Base-by-base conservation (phyloP, 2,329 filamentous ascomycete genomes). In the Colletotrichum orchidophilum region DNA sequence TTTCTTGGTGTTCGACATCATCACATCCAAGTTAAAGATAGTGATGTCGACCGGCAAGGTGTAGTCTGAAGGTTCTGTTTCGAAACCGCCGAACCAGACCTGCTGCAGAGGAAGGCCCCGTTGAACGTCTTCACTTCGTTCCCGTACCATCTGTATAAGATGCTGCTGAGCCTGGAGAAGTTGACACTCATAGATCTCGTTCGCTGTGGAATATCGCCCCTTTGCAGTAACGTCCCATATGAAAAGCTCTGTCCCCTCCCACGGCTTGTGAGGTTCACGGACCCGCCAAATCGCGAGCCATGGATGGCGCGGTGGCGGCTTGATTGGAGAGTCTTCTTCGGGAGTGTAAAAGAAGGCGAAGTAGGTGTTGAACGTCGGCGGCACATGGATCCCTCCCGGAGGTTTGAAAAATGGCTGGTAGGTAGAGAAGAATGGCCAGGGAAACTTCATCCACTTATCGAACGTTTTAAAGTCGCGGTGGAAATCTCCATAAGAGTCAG, bases 221-320 rank as follows among this genome's bases (percentile, higher is more conserved):
- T 70, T 73, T 8, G 80, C 78, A 1, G 77, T 73, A 1, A 80
- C 67, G 72, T 90, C 88, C 87, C 87, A 90, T 49, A 91, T 87
- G 6, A 90, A 79, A 13, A 91, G 74, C 73, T 90, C 87, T 2
- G 82, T 81, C 2, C 63, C 61, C 0, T 2, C 73, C 75, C 79
- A 84, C 1, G 76, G 73, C 26, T 64, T 76, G 66, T 84, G 80
- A 1, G 81, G 78, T n/a, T 85, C 78, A 5, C 78, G 74, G 0
- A 85, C 83, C 12, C 88, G 83, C 68, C 84, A 83, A 15, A 87
- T 75, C 0, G 80, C 86, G 39, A 90, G 73, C 87, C 88, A 91
- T 0, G 88, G 86, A 54, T 85, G 83, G 11, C 84, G 81, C 35
- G 73, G 66, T 9, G 74, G 76, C 18, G 74, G 73, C 2, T 66